phyloP scores from a whole-genome alignment of 2,329 filamentous ascomycete species.

The Sporothrix pallida region DNA sequence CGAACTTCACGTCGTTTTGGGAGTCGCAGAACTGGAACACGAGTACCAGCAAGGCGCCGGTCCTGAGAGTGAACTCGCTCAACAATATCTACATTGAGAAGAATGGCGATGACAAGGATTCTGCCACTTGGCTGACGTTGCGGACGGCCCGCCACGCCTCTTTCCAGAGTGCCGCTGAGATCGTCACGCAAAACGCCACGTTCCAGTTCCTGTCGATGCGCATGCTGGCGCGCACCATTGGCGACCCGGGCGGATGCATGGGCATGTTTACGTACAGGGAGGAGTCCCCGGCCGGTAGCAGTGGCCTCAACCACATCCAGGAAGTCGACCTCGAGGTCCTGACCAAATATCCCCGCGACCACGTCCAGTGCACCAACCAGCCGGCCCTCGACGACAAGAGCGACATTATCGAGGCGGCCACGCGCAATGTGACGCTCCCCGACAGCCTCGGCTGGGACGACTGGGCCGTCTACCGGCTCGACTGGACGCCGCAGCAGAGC shows the following conservation, averaged over 20 bases:
- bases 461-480: constrained; percentile 65
- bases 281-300: constrained; percentile 33
- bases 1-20: constrained; percentile 44
- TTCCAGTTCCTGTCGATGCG: constrained; percentile 54
- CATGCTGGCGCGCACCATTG: constrained; percentile 58
- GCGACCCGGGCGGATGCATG: constrained; percentile 56
- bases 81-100: constrained; percentile 53
- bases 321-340: constrained; percentile 62
- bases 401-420: constrained; percentile 54
- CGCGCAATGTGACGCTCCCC: constrained; percentile 55
- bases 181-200: constrained; percentile 49
- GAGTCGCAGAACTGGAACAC: constrained; percentile 41
- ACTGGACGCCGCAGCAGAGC: constrained; percentile 61
- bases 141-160: constrained; percentile 52
- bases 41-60: constrained; percentile 29
- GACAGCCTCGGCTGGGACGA: constrained; percentile 54
- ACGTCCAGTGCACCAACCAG: constrained; percentile 66
- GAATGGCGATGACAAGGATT: constrained; percentile 44
- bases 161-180: constrained; percentile 57
- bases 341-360: constrained; percentile 52
- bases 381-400: constrained; percentile 56
- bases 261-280: constrained; percentile 60
- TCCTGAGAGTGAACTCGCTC: constrained; percentile 44
- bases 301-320: constrained; percentile 47
- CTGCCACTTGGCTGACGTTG: constrained; percentile 55